Percentiles rank a stretch among this genome's conserved stretches.
These are phyloP conservation scores for Tylopilus rubrobrunneus DNA, from an alignment of 768 basidiomycete genomes.

Conservation along the genomic window DNA sequence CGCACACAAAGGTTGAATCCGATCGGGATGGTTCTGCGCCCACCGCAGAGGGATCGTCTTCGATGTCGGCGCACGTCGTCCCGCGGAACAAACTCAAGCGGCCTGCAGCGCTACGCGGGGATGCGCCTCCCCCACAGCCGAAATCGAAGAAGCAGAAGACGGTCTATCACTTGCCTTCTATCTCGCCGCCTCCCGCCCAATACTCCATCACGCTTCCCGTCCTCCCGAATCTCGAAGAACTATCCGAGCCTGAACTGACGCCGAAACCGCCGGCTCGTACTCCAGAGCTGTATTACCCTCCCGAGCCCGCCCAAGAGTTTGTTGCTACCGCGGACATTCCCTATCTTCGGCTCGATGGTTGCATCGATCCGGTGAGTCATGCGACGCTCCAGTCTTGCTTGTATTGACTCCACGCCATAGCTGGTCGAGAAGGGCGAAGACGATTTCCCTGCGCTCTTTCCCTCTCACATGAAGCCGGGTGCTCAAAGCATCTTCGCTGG, in stretches of 20 bases:
- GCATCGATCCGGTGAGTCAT: constrained; percentile 18
- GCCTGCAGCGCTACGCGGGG: background rate
- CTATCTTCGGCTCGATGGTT: constrained; percentile 27
- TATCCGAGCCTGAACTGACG: background rate
- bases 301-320: constrained; percentile 18
- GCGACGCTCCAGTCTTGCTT: background rate
- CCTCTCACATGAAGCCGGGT: constrained; percentile 21
- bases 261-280: constrained; percentile 6
- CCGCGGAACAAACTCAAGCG: constrained; percentile 9
- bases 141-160: constrained; percentile 8
- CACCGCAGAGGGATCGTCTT: background rate
- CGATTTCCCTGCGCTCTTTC: constrained; percentile 6
- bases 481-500: constrained; percentile 22
- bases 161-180: background rate
- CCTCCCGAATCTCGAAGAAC: background rate
- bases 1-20: background rate
- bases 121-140: constrained; percentile 3
- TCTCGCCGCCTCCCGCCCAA: background rate
- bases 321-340: constrained; percentile 37
- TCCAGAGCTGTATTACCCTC: constrained; percentile 18
- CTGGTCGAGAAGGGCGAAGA: constrained; percentile 1
- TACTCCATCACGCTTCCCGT: background rate
- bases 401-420: constrained; percentile 14
- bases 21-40: background rate
- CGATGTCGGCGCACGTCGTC: background rate